A percentile compares a stretch with the other conserved stretches of the same genome.
phyloP scores from a whole-genome alignment of 2,329 filamentous ascomycete species.

The Anthostomella pinea region DNA sequence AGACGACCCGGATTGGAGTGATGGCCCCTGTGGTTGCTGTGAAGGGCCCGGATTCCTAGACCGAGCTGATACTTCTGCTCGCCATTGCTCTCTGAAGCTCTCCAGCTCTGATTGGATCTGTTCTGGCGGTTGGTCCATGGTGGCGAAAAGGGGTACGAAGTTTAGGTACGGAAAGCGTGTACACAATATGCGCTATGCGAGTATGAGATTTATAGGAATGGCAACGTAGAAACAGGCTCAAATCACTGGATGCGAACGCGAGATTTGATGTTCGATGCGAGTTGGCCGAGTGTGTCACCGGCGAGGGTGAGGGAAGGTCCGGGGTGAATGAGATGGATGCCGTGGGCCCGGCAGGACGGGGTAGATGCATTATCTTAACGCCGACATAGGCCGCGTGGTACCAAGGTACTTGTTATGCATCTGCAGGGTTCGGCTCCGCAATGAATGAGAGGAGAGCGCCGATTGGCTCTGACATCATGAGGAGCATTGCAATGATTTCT shows the following conservation, averaged over 20 bases:
- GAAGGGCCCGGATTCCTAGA: constrained; percentile 31
- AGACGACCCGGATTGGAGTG: too few species aligned
- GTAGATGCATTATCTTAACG: constrained; percentile 20
- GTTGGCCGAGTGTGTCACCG: too few species aligned
- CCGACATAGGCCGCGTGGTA: constrained; percentile 11
- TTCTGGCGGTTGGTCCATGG: constrained; percentile 25
- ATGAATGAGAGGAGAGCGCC: constrained; percentile 6
- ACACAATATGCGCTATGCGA: neutral
- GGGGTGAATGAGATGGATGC: constrained; percentile 9
- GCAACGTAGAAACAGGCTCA: too few species aligned
- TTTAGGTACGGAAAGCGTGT: neutral
- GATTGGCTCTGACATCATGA: constrained; percentile 27
- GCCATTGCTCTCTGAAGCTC: constrained; percentile 82
- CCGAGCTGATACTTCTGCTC: constrained; percentile 64
- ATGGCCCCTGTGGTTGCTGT: constrained; percentile 15
- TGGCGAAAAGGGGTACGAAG: constrained; percentile 4
- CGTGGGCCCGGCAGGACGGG: constrained; percentile 8
- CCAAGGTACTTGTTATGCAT: constrained; percentile 1
- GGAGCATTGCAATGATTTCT: too few species aligned
- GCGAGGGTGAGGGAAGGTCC: too few species aligned
- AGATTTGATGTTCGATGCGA: too few species aligned
- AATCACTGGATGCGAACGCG: too few species aligned
- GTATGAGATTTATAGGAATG: too few species aligned
- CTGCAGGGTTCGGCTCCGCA: constrained; percentile 9
- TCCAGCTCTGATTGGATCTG: constrained; percentile 69